phyloP scores from a whole-genome alignment of 345 rosid genomes.

The Odontarrhena argentea region DNA sequence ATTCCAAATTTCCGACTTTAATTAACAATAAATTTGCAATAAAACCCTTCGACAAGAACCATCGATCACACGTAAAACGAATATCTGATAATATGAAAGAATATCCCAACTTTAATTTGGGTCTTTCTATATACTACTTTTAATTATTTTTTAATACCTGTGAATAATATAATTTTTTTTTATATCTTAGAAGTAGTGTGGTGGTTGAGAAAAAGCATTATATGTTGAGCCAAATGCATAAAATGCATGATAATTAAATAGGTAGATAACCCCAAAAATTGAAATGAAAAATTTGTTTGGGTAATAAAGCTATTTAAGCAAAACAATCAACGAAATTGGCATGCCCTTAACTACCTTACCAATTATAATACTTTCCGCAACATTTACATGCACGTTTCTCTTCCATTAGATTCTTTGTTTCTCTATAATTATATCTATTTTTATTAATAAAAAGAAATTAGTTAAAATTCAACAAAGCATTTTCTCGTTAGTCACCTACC shows the following conservation, averaged over 20 bases:
- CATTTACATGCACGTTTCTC: slow-evolving; percentile 42
- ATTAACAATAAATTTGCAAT: no score
- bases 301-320: slow-evolving; percentile 16
- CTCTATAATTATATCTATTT: background rate
- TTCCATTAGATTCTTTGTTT: slow-evolving; percentile 33
- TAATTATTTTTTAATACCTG: no score
- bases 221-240: slow-evolving; percentile 29
- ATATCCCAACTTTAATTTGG: no score
- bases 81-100: no score
- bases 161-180: background rate
- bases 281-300: slow-evolving; percentile 16
- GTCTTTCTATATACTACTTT: no score
- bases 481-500: slow-evolving; percentile 43
- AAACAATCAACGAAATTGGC: slow-evolving; percentile 38
- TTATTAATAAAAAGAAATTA: background rate
- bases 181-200: slow-evolving; percentile 31
- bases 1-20: no score
- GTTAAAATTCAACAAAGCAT: slow-evolving; percentile 29
- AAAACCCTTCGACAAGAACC: no score
- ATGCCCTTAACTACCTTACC: slow-evolving; percentile 38
- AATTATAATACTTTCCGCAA: slow-evolving; percentile 40
- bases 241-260: slow-evolving; percentile 35
- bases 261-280: background rate
- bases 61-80: no score
- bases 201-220: slow-evolving; percentile 24